A percentile compares a stretch with the other conserved stretches of the same genome.
phyloP scores from a whole-genome alignment of 2,329 filamentous ascomycete genomes.

The Whalleya microplaca region DNA sequence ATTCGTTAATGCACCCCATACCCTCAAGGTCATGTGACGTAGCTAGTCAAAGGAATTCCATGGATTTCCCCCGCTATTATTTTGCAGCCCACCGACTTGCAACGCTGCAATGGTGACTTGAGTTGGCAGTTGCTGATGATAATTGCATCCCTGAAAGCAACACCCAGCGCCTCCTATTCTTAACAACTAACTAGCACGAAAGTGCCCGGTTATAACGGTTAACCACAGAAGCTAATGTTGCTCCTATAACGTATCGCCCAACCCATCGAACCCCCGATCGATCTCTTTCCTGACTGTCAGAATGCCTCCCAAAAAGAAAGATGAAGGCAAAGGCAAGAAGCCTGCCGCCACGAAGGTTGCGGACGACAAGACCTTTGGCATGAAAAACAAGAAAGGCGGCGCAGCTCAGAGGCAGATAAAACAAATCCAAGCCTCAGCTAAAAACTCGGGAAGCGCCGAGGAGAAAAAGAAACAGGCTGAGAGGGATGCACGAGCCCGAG shows the following conservation, averaged over 20 bases:
- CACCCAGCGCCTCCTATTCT: neutral
- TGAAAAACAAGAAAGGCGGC: conserved; percentile 99
- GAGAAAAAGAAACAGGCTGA: conserved; percentile 79
- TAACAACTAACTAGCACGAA: neutral
- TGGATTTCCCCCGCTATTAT: conserved; percentile 24
- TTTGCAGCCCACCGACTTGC: conserved; percentile 31
- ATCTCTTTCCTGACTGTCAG: conserved; percentile 40
- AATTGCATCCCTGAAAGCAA: neutral
- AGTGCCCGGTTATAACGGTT: neutral
- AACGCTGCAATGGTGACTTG: conserved; percentile 18
- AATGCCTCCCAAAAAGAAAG: conserved; percentile 74
- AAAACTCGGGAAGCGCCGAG: conserved; percentile 77
- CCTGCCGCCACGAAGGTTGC: conserved; percentile 64
- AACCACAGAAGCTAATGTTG: neutral
- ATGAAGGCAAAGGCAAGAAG: conserved; percentile 58
- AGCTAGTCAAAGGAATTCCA: conserved; percentile 19
- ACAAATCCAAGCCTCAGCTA: conserved; percentile 75
- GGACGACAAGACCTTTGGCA: conserved; percentile 97
- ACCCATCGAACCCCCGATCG: neutral
- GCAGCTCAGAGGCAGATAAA: conserved; percentile 89
- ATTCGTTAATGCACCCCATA: neutral
- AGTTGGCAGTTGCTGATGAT: neutral
- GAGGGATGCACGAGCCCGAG: conserved; percentile 71
- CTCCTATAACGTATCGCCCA: neutral
- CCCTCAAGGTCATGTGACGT: conserved; percentile 27